These are phyloP conservation scores for Syzygium aromaticum DNA, from an alignment of 345 rosid species.

Conservation along the genomic window DNA sequence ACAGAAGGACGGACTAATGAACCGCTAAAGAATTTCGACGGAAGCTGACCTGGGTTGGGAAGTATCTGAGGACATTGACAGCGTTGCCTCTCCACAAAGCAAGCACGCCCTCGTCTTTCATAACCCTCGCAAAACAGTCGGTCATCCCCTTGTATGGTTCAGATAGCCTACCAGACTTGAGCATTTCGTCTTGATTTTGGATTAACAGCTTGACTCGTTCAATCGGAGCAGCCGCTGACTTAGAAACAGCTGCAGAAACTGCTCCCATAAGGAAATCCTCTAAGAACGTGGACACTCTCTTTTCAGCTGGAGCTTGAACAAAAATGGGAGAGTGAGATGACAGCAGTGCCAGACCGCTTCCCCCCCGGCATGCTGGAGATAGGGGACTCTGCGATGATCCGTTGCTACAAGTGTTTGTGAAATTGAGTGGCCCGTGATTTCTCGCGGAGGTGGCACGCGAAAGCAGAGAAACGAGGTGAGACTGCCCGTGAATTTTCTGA, in stretches of 20 bases:
- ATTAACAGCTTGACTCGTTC: constrained; percentile 48
- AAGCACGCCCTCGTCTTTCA: constrained; percentile 42
- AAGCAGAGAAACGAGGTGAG: constrained; percentile 26
- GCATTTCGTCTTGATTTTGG: constrained; percentile 54
- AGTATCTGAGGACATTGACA: constrained; percentile 54
- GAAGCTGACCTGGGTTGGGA: constrained; percentile 42
- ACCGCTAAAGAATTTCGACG: not conserved
- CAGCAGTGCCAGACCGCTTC: constrained; percentile 13
- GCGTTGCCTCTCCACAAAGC: constrained; percentile 62
- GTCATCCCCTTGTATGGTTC: constrained; percentile 43
- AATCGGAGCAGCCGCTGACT: constrained; percentile 37
- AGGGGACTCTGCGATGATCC: constrained; percentile 24
- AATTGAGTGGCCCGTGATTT: not conserved
- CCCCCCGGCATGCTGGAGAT: constrained; percentile 12
- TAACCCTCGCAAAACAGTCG: constrained; percentile 44
- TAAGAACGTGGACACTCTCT: constrained; percentile 21
- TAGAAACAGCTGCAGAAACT: constrained; percentile 50
- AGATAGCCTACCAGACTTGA: constrained; percentile 43
- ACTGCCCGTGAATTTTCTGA: constrained; percentile 46
- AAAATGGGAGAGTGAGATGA: constrained; percentile 17
- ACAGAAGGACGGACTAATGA: not conserved
- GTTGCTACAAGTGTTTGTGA: constrained; percentile 12
- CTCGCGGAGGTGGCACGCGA: constrained; percentile 17
- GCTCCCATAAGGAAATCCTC: constrained; percentile 59
- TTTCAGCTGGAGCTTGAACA: constrained; percentile 37